phyloP scores from a whole-genome alignment of 345 rosid genomes.

The Salix udensis region DNA sequence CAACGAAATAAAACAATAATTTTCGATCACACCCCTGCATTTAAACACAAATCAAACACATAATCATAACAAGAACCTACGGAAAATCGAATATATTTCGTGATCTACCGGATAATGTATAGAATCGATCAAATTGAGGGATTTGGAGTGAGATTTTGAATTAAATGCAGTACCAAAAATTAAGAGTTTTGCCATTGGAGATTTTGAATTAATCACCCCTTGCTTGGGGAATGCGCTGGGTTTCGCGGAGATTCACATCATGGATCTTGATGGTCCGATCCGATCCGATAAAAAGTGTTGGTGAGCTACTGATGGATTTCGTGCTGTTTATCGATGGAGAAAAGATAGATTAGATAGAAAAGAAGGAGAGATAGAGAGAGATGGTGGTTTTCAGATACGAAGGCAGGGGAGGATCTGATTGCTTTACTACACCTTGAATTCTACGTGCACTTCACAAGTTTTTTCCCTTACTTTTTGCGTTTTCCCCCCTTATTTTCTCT shows the following conservation, averaged over 20 bases:
- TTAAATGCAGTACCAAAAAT: not conserved
- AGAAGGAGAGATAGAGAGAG: not conserved
- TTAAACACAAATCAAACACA: not conserved
- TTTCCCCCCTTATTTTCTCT: too few relatives aligned
- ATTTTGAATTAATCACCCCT: not conserved
- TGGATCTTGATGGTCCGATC: not conserved
- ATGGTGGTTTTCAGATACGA: not conserved
- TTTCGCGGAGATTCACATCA: not conserved
- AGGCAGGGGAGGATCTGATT: not conserved
- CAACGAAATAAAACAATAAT: not conserved
- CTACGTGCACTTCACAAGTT: not conserved
- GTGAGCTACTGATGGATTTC: not conserved
- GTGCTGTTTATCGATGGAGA: not conserved
- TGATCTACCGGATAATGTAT: not conserved
- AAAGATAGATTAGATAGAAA: too few relatives aligned
- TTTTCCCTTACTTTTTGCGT: too few relatives aligned
- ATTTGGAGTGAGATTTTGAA: too few relatives aligned
- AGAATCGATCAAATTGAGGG: not conserved
- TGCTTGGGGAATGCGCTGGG: not conserved
- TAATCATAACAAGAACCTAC: not conserved
- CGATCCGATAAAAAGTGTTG: not conserved
- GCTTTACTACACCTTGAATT: not conserved
- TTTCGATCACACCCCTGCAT: conserved; percentile 33
- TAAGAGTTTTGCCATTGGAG: not conserved
- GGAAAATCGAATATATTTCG: not conserved